Base-by-base conservation (phyloP, 371 early-diverging fungal species). In the Funneliformis caledonium region DNA sequence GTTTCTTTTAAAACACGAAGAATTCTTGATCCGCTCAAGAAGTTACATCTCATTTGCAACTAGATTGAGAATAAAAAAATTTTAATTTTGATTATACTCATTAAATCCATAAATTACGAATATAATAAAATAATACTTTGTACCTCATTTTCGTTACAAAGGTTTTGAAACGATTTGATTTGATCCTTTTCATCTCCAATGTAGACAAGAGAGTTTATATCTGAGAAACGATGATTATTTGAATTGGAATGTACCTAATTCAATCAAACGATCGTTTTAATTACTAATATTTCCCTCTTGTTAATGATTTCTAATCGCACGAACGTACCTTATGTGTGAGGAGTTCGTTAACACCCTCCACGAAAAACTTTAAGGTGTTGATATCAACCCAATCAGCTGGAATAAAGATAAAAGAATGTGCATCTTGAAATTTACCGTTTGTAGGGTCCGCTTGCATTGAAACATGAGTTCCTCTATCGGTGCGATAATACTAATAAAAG, bases 321-420 rank as follows among this genome's bases (percentile, higher is more conserved):
- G 26, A 26, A 8, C 7, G 0, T 64, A 64, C 64, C 64, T 64
- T 22, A 11, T 22, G n/a, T 37, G 19, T 43, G 16, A 42, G 42
- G 11, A 56, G 48, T 48, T 45, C 22, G 1, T 26, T 72, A n/a
- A 72, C 48, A 8, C 48, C 72, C 26, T 72, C 72, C 11, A 14
- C 72, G 48, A 72, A 72, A 43, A 72, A 72, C 4, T 26, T 72
- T 72, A 72, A 72, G 48, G 72, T 72, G 48, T 72, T 72, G 22
- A 47, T 48, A 31, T 72, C 72, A 48, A 72, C 50, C 72, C 72
- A 50, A 1, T 72, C 72, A 22, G 50, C 11, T 22, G 72, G 72
- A 4, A 43, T 8, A 12, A 72, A 72, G 47, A 48, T 11, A 16
- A 72, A 48, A 12, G 11, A 19, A 10, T 45, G 8, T n/a, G 14